A percentile compares a stretch with the other conserved stretches of the same genome.
Conservation (phyloP, 1,284 basidiomycete species). For the Sporisorium scitamineum region DNA sequence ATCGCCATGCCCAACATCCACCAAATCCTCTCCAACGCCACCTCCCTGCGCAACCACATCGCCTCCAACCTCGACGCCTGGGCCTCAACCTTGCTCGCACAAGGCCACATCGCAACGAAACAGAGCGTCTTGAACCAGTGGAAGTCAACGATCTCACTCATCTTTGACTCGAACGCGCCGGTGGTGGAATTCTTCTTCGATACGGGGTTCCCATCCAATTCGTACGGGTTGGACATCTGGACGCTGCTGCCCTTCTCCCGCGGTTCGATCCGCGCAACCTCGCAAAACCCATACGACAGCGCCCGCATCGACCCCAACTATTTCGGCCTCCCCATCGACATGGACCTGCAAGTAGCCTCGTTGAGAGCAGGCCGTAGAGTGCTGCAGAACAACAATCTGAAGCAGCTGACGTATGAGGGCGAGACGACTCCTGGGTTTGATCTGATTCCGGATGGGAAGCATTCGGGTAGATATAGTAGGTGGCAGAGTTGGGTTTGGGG, state of each 20-base stretch:
- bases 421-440: conserved; percentile 69
- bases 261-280: conserved; percentile 46
- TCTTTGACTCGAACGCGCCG: conserved; percentile 52
- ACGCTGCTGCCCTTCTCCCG: conserved; percentile 57
- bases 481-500: conserved; percentile 70
- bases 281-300: conserved; percentile 30
- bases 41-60: conserved; percentile 52
- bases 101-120: conserved; percentile 53
- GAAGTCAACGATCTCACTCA: conserved; percentile 28
- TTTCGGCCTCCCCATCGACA: conserved; percentile 69
- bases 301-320: conserved; percentile 59
- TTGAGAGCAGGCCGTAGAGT: conserved; percentile 63
- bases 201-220: conserved; percentile 48
- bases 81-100: conserved; percentile 44
- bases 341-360: conserved; percentile 67
- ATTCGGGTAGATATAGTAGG: conserved; percentile 54
- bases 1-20: conserved; percentile 53
- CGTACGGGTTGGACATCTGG: conserved; percentile 64
- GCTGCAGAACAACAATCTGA: conserved; percentile 60
- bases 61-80: conserved; percentile 37
- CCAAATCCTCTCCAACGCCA: conserved; percentile 51
- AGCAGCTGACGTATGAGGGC: conserved; percentile 54
- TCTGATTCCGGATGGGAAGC: conserved; percentile 54
- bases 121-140: conserved; percentile 52
- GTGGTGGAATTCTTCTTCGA: conserved; percentile 63